Conservation (phyloP, 768 basidiomycete species). For the Pleurotus ostreatus region DNA sequence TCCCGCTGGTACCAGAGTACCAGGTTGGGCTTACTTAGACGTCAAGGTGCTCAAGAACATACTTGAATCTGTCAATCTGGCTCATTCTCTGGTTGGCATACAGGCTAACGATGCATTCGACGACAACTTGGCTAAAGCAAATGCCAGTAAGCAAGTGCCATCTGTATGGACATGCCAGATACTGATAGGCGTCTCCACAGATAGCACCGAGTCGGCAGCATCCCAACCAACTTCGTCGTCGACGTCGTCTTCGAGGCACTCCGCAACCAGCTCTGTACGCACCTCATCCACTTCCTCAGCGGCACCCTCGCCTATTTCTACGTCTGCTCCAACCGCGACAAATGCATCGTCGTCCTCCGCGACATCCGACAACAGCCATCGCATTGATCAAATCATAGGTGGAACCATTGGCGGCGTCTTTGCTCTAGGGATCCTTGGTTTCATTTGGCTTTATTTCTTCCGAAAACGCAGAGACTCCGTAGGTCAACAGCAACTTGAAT, state of each 20-base stretch:
- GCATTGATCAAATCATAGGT: conserved; percentile 8
- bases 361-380: not conserved
- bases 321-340: not conserved
- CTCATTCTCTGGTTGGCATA: not conserved
- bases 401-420: conserved; percentile 6
- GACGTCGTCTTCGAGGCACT: not conserved
- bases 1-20: conserved; percentile 18
- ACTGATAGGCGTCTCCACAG: not conserved
- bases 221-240: not conserved
- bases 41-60: conserved; percentile 9
- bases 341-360: not conserved
- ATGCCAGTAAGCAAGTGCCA: conserved; percentile 3
- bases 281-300: not conserved
- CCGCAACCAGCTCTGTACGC: not conserved
- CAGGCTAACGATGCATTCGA: conserved; percentile 2
- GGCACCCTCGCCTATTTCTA: not conserved
- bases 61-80: not conserved
- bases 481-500: not conserved
- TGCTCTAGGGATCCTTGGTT: not conserved
- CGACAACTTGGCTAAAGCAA: not conserved
- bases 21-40: conserved; percentile 25
- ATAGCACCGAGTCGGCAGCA: conserved; percentile 6
- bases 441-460: not conserved
- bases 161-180: not conserved
- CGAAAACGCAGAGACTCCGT: not conserved